Evolutionary conservation across 2,329 filamentous ascomycete genomes (phyloP).

Genomic region (Xylaria sp.): DNA sequence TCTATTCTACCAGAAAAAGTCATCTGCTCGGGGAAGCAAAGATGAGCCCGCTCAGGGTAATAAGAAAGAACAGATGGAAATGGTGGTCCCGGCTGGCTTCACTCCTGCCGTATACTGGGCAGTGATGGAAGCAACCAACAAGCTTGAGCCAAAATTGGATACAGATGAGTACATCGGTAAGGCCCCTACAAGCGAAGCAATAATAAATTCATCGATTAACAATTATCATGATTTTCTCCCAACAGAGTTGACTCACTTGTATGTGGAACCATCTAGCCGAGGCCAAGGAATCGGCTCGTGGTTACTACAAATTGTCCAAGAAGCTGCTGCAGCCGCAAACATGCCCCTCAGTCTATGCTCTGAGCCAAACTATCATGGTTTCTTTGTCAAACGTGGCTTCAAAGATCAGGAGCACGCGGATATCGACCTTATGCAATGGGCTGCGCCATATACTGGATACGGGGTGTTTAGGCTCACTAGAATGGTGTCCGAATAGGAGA

Average conservation of each 20-base stretch:
- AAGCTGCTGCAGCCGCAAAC: not conserved
- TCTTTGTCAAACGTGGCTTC: slow-evolving; percentile 20
- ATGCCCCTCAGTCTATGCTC: slow-evolving; percentile 15
- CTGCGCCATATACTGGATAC: slow-evolving; percentile 19
- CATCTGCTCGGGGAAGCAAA: no score
- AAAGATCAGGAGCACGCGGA: slow-evolving; percentile 16
- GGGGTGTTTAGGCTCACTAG: slow-evolving; percentile 23
- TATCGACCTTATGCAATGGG: slow-evolving; percentile 19
- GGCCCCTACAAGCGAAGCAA: not conserved
- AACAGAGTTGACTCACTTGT: slow-evolving; percentile 17
- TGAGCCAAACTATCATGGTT: slow-evolving; percentile 21
- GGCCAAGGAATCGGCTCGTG: slow-evolving; percentile 15
- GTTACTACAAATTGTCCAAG: slow-evolving; percentile 3
- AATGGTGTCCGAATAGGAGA: slow-evolving; percentile 1
- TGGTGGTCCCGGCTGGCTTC: not conserved
- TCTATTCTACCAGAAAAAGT: slow-evolving; percentile 11
- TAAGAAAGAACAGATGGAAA: not conserved
- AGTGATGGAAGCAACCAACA: not conserved
- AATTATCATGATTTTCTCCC: not conserved
- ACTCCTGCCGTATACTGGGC: slow-evolving; percentile 11
- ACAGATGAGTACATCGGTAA: slow-evolving; percentile 19
- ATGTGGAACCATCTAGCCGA: slow-evolving; percentile 22
- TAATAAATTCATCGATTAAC: not conserved
- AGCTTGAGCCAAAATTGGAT: slow-evolving; percentile 7
- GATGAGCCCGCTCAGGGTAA: not conserved